A percentile compares a stretch with the other conserved stretches of the same genome.
phyloP scores from a whole-genome alignment of 2,329 filamentous ascomycete genomes.

The Colletotrichum cuscutae region DNA sequence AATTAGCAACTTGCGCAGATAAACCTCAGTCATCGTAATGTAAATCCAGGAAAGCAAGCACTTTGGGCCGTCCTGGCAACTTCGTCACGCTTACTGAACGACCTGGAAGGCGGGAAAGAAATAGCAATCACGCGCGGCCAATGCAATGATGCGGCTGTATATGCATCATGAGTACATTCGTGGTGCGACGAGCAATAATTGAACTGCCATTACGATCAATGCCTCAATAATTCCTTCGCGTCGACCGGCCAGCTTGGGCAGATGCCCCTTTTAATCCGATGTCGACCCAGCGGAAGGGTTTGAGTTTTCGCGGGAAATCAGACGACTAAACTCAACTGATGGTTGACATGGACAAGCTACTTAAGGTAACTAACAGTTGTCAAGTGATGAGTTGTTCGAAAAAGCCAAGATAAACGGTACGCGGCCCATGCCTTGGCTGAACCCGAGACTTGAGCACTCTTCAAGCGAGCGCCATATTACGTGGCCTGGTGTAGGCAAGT shows the following conservation, averaged over 20 bases:
- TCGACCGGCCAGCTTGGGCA: background rate
- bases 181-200: no score
- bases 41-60: background rate
- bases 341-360: background rate
- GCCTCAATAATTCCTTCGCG: background rate
- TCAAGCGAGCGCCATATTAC: background rate
- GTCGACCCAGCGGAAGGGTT: constrained; percentile 12
- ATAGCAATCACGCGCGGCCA: no score
- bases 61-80: no score
- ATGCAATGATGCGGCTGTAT: no score
- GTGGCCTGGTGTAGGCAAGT: background rate
- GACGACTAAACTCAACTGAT: background rate
- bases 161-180: no score
- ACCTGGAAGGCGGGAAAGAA: background rate
- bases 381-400: constrained; percentile 20
- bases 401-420: background rate
- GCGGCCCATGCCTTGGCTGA: background rate
- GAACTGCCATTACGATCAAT: no score
- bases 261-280: background rate
- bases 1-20: background rate
- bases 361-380: background rate
- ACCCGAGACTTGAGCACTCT: background rate
- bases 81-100: background rate
- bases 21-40: background rate
- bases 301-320: background rate